Conservation (phyloP, 148 eudicot genomes). For the Pouteria glomerata region DNA sequence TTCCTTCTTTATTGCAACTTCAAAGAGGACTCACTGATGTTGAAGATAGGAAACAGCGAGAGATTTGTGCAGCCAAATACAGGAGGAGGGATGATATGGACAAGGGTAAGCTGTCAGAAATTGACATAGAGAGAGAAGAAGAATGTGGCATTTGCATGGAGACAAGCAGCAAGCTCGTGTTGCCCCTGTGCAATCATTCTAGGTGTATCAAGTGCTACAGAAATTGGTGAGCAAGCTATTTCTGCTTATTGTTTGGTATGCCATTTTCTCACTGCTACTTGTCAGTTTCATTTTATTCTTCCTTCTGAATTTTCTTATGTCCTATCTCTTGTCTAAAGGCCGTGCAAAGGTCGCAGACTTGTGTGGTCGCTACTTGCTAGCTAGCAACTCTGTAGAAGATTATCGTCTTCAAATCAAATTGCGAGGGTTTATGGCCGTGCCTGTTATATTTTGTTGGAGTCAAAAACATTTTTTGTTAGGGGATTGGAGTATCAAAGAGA, state of each 20-base stretch:
- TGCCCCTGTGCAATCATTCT: slow-evolving; percentile 77
- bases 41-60: slow-evolving; percentile 78
- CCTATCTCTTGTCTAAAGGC: background rate
- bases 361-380: too few species aligned
- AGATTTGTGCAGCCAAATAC: slow-evolving; percentile 52
- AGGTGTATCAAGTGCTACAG: slow-evolving; percentile 77
- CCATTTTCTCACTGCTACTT: background rate
- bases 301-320: background rate
- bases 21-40: slow-evolving; percentile 67
- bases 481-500: too few species aligned
- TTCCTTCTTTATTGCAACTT: slow-evolving; percentile 89
- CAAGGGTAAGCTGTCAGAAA: slow-evolving; percentile 44
- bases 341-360: too few species aligned
- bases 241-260: background rate
- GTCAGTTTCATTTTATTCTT: background rate
- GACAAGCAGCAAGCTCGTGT: slow-evolving; percentile 54
- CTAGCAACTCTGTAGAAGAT: too few species aligned
- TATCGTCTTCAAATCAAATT: too few species aligned
- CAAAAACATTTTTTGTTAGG: too few species aligned
- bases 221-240: slow-evolving; percentile 57
- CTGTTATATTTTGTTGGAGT: too few species aligned
- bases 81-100: slow-evolving; percentile 36
- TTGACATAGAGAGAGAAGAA: slow-evolving; percentile 74
- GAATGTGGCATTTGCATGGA: slow-evolving; percentile 96
- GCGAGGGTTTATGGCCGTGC: too few species aligned